A percentile compares a stretch with the other conserved stretches of the same genome.
Evolutionary conservation across 108 stramenopile genomes (phyloP).

Genomic region (Stephanodiscus minutulus): DNA sequence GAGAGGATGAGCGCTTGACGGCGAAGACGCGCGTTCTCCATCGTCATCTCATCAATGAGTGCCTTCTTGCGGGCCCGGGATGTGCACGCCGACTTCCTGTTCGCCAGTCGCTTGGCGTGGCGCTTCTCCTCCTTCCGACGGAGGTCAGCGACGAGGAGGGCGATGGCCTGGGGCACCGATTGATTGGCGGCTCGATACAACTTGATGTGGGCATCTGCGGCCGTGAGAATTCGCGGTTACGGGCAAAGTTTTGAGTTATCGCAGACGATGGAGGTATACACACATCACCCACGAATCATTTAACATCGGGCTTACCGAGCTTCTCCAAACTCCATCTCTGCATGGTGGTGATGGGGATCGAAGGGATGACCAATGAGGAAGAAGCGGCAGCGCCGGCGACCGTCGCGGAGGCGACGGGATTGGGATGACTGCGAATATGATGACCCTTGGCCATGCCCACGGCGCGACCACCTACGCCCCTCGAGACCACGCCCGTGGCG

Average conservation of each 20-base stretch:
- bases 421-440: not conserved
- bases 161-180: conserved; percentile 69
- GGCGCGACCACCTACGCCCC: not conserved
- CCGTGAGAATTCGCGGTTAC: not conserved
- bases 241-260: not conserved
- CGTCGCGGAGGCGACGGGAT: not conserved
- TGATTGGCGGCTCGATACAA: conserved; percentile 63
- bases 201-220: conserved; percentile 61
- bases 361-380: not conserved
- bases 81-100: conserved; percentile 88
- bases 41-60: conserved; percentile 85
- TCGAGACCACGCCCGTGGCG: not conserved
- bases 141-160: conserved; percentile 66
- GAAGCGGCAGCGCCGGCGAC: not conserved
- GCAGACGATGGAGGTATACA: not conserved
- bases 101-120: conserved; percentile 83
- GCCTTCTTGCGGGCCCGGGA: conserved; percentile 92
- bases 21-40: conserved; percentile 68
- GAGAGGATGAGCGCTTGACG: conserved; percentile 80
- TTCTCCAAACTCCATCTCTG: conserved; percentile 13
- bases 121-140: conserved; percentile 79
- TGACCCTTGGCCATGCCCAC: not conserved
- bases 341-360: conserved; percentile 3
- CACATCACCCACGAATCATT: not conserved
- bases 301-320: conserved; percentile 6